Percentiles rank a stretch among this genome's conserved stretches.
Conservation (phyloP, 202 grass and related monocot genomes). For the Alloteropsis angusta region DNA sequence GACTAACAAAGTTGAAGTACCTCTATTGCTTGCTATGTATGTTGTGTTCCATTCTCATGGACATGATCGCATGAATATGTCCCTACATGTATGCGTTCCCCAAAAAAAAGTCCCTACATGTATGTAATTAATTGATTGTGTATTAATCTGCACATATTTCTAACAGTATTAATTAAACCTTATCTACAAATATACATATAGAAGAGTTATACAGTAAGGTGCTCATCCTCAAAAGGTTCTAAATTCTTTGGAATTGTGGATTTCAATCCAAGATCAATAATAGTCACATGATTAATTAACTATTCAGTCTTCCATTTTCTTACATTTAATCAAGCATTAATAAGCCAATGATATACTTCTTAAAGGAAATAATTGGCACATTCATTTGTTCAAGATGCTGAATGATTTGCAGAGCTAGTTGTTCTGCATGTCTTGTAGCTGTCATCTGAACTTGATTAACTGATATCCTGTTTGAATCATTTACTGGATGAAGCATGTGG, state of each 20-base stretch:
- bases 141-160: background rate
- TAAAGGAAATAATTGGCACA: background rate
- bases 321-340: constrained; percentile 7
- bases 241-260: background rate
- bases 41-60: background rate
- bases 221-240: background rate
- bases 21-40: background rate
- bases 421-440: background rate
- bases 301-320: background rate
- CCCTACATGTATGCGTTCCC: background rate
- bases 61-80: background rate
- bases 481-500: background rate
- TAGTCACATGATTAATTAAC: background rate
- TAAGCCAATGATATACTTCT: background rate
- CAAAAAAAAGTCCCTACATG: background rate
- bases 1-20: background rate
- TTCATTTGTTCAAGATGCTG: constrained; percentile 6
- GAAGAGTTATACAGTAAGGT: background rate
- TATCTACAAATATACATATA: background rate
- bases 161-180: background rate
- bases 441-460: background rate
- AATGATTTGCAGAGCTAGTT: background rate
- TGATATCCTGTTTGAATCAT: background rate
- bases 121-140: background rate
- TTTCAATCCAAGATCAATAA: background rate